Conservation (phyloP, 352 stramenopile genomes). For the Globisporangium spiculum region DNA sequence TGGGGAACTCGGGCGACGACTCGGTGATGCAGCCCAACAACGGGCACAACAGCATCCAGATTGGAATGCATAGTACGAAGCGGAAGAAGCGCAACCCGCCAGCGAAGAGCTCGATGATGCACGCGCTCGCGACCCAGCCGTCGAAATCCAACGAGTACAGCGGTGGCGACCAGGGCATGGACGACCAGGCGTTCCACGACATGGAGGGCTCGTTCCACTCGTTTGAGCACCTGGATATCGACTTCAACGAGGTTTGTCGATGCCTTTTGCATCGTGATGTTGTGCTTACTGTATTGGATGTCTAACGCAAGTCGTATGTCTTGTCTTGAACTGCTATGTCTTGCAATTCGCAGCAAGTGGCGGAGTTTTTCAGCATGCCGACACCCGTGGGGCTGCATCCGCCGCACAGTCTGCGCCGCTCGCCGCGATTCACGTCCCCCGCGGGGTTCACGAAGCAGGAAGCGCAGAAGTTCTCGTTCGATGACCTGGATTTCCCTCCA, state of each 20-base stretch:
- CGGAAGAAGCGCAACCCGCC: conserved; percentile 52
- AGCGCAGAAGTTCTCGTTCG: conserved; percentile 82
- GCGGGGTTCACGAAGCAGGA: conserved; percentile 67
- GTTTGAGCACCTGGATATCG: conserved; percentile 84
- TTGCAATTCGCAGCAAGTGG: conserved; percentile 51
- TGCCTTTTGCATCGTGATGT: not conserved
- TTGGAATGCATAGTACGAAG: conserved; percentile 36
- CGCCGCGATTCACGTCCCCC: conserved; percentile 70
- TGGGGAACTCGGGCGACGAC: conserved; percentile 54
- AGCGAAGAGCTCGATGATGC: conserved; percentile 19
- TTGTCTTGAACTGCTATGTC: not conserved
- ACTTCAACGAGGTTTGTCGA: conserved; percentile 70
- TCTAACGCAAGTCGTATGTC: not conserved
- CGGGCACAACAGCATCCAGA: conserved; percentile 10
- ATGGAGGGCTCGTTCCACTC: conserved; percentile 68
- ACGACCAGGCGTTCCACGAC: conserved; percentile 40
- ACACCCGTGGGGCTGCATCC: conserved; percentile 59
- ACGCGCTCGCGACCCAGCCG: conserved; percentile 32
- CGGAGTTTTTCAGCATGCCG: conserved; percentile 79
- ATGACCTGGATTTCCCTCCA: conserved; percentile 71
- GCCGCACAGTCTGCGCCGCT: conserved; percentile 69
- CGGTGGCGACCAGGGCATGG: conserved; percentile 14
- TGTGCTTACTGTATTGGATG: too few relatives aligned
- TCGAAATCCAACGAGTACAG: conserved; percentile 25
- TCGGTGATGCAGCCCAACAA: not conserved